Evolutionary conservation across 176 grass and related monocot species (phyloP).

Genomic region (Melocanna baccifera): DNA sequence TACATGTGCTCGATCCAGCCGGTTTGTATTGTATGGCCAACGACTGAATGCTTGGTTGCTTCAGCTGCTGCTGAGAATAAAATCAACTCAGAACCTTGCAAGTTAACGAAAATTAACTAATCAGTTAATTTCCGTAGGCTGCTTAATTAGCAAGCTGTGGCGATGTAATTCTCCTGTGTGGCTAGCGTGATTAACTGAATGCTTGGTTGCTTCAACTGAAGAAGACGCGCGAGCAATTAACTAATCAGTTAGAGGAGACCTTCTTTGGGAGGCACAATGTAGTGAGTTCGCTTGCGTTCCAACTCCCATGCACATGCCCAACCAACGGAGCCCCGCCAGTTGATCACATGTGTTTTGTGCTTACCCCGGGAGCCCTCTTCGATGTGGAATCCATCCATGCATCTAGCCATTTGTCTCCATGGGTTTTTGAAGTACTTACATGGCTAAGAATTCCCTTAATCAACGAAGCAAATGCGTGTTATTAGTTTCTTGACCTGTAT

Average conservation of each 20-base stretch:
- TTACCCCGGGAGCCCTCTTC: not conserved
- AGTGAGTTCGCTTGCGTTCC: not conserved
- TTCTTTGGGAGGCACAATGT: constrained; percentile 25
- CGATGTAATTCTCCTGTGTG: too few species aligned
- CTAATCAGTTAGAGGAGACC: not conserved
- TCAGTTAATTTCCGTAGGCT: too few species aligned
- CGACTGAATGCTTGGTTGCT: constrained; percentile 39
- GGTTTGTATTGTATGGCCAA: not conserved
- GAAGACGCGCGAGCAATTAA: too few species aligned
- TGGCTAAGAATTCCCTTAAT: not conserved
- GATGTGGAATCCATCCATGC: constrained; percentile 9
- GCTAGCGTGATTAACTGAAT: too few species aligned
- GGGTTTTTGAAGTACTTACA: not conserved
- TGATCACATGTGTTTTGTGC: not conserved
- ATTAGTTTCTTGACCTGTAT: not conserved
- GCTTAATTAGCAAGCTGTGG: too few species aligned
- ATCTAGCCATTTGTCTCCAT: constrained; percentile 22
- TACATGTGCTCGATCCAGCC: constrained; percentile 6
- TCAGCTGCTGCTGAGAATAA: not conserved
- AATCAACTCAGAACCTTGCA: not conserved
- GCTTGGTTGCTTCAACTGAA: too few species aligned
- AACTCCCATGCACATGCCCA: constrained; percentile 29
- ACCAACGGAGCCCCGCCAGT: constrained; percentile 2
- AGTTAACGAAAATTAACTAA: not conserved
- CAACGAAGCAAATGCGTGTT: not conserved